phyloP scores from a whole-genome alignment of 345 rosid species.

The Hevea brasiliensis region DNA sequence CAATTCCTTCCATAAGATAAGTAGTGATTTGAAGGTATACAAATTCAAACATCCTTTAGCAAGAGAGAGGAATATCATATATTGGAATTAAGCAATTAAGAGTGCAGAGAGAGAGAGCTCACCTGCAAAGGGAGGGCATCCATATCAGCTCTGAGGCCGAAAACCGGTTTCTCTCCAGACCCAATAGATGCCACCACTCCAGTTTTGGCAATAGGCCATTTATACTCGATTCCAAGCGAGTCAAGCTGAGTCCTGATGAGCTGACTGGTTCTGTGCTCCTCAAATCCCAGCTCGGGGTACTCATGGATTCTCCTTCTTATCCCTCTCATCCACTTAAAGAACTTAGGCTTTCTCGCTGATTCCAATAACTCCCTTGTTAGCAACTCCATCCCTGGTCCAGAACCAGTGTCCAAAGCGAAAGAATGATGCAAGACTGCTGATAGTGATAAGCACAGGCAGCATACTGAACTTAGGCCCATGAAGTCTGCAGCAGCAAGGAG shows the following conservation, averaged over 20 bases:
- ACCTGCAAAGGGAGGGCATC: conserved; percentile 80
- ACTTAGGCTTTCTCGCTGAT: conserved; percentile 53
- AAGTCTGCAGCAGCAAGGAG: not conserved
- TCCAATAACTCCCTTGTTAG: conserved; percentile 38
- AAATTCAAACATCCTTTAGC: too few relatives aligned
- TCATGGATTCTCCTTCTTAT: conserved; percentile 59
- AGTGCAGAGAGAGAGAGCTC: not conserved
- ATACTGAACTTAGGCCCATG: not conserved
- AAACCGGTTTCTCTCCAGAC: conserved; percentile 51
- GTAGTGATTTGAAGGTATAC: not conserved
- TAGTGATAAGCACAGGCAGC: not conserved
- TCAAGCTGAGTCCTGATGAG: conserved; percentile 61
- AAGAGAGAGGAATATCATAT: not conserved
- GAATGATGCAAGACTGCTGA: not conserved
- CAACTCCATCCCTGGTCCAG: not conserved
- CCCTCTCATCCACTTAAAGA: conserved; percentile 61
- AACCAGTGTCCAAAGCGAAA: not conserved
- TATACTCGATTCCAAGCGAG: conserved; percentile 52
- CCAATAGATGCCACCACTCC: conserved; percentile 66
- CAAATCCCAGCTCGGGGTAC: conserved; percentile 69
- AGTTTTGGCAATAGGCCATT: conserved; percentile 68
- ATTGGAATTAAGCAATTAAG: too few relatives aligned
- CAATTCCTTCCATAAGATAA: conserved; percentile 43
- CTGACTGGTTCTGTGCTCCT: conserved; percentile 60
- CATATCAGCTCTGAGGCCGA: conserved; percentile 72